A percentile compares a stretch with the other conserved stretches of the same genome.
phyloP scores from a whole-genome alignment of 345 rosid species.

The Eucalyptus brandiana region DNA sequence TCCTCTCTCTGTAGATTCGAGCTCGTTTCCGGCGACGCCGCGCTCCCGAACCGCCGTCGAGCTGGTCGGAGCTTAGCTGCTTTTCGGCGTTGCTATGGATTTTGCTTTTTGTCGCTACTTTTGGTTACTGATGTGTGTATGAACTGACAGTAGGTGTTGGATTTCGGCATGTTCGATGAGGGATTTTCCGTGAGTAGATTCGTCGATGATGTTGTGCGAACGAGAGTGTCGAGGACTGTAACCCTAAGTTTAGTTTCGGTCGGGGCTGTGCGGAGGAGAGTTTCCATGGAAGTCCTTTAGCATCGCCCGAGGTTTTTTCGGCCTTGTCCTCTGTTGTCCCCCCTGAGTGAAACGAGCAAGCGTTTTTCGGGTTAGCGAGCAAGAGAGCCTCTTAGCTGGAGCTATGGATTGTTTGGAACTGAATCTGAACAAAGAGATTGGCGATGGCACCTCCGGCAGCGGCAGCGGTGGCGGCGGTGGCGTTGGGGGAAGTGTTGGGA shows the following conservation, averaged over 20 bases:
- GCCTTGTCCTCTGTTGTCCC: not conserved
- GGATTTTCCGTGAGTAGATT: not conserved
- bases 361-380: not conserved
- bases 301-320: not conserved
- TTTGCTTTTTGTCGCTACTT: not conserved
- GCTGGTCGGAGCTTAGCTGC: not conserved
- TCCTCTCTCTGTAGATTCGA: not conserved
- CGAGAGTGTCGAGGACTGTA: not conserved
- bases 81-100: not conserved
- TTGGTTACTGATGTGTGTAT: not conserved
- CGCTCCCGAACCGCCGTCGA: not conserved
- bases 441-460: not conserved
- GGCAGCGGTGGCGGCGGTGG: not conserved
- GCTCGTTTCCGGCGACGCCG: not conserved
- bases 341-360: not conserved
- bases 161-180: not conserved
- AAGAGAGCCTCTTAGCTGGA: not conserved
- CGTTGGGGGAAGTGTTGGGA: constrained; percentile 5
- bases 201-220: not conserved
- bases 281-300: constrained; percentile 29
- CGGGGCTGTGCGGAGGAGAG: not conserved
- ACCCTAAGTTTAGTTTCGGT: not conserved
- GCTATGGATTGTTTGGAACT: constrained; percentile 38
- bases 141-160: not conserved
- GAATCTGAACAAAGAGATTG: constrained; percentile 44